A percentile compares a stretch with the other conserved stretches of the same genome.
These are phyloP conservation scores for Gracilaria gracilis DNA, from an alignment of 23 red algal species.

Conservation along the genomic window DNA sequence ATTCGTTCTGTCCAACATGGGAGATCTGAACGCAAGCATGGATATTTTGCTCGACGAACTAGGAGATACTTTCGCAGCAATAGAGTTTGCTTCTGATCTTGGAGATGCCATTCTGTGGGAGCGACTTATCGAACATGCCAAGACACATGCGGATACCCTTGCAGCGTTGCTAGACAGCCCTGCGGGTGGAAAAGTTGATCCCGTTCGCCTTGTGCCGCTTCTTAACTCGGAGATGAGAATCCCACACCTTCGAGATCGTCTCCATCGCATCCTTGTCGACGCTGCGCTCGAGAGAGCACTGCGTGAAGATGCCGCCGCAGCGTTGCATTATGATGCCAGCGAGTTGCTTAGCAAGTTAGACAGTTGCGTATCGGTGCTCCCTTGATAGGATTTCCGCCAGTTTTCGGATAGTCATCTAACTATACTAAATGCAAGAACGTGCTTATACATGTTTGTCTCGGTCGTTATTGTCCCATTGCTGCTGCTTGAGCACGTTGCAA, in stretches of 20 bases:
- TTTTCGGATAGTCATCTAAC: conserved; percentile 7
- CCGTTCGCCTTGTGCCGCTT: conserved; percentile 68
- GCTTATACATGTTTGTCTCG: not conserved
- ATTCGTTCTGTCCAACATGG: conserved; percentile 82
- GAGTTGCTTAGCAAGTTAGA: conserved; percentile 72
- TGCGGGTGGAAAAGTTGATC: conserved; percentile 78
- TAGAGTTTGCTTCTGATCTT: conserved; percentile 85
- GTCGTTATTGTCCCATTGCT: conserved; percentile 57
- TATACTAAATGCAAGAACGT: not conserved
- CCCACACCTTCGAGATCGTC: conserved; percentile 77
- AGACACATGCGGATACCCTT: conserved; percentile 76
- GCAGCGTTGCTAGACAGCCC: conserved; percentile 84
- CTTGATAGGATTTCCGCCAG: not conserved
- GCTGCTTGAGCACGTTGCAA: conserved; percentile 74
- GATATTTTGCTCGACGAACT: conserved; percentile 89
- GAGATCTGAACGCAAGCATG: conserved; percentile 80
- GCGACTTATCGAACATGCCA: conserved; percentile 77
- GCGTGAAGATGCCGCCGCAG: conserved; percentile 73
- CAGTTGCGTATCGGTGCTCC: conserved; percentile 48
- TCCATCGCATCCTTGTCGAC: conserved; percentile 85
- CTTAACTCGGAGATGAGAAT: conserved; percentile 76
- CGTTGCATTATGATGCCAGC: conserved; percentile 76
- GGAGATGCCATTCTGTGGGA: conserved; percentile 74
- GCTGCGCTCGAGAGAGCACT: conserved; percentile 77
- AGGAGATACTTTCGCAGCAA: conserved; percentile 78